phyloP scores from a whole-genome alignment of 202 grass and related monocot species.

The Elaeis oleifera region DNA sequence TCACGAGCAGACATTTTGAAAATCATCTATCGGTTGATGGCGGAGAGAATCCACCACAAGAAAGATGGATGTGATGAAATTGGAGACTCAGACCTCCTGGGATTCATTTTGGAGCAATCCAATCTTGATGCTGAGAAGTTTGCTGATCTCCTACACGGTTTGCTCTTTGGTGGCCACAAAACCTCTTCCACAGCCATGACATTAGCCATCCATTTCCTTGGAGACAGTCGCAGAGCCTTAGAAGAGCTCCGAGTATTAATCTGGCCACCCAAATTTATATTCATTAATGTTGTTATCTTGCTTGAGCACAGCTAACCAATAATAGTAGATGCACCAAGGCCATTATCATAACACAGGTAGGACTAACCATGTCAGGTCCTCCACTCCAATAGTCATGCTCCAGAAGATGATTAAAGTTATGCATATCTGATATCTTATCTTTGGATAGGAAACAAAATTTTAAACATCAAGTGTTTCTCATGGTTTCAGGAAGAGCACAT shows the following conservation, averaged over 20 bases:
- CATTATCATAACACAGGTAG: too few relatives aligned
- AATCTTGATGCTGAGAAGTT: background rate
- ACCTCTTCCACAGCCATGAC: background rate
- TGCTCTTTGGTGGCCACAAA: conserved; percentile 12
- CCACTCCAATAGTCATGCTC: too few relatives aligned
- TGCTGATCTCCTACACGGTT: conserved; percentile 2
- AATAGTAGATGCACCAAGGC: too few relatives aligned
- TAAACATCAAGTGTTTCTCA: too few relatives aligned
- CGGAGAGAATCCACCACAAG: background rate
- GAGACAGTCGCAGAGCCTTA: conserved; percentile 6
- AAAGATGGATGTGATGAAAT: background rate
- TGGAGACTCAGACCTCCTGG: background rate
- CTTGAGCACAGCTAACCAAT: too few relatives aligned
- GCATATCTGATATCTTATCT: too few relatives aligned
- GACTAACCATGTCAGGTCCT: too few relatives aligned
- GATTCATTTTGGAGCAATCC: conserved; percentile 1
- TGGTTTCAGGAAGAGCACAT: conserved; percentile 17
- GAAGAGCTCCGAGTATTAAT: conserved; percentile 16
- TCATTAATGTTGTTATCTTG: too few relatives aligned
- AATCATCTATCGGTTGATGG: background rate
- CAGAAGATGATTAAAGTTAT: too few relatives aligned
- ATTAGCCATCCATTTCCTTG: conserved; percentile 19
- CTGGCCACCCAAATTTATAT: too few relatives aligned
- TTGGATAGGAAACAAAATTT: too few relatives aligned
- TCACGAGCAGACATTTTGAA: background rate